Evolutionary conservation across 2,329 filamentous ascomycete species (phyloP), one percentile per base, ranked within the genome.

Genomic region (Microcyclospora tardicrescens): DNA sequence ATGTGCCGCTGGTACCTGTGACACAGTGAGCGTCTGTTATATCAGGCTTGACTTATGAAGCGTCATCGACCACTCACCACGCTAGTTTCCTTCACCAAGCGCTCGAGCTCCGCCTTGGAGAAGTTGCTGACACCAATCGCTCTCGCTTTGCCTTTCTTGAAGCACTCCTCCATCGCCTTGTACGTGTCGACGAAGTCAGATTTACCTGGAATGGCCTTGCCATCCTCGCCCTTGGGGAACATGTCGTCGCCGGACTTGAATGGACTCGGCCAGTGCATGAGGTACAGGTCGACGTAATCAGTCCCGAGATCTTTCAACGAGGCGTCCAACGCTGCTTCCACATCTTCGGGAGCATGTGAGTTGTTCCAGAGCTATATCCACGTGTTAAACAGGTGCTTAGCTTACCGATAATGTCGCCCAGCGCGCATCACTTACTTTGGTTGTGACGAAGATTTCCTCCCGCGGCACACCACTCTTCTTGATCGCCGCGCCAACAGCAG

Each of bases 211-310:
- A 58, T 47, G 3, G 57, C 53, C 14, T 54, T 52, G 36, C 66
- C 67, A 19, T 63, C 65, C 37, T 66, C 50, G 16, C 61, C 51
- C 43, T 67, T 67, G 2, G 71, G 70, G 36, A 71, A 63, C 31
- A 62, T 44, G 5, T 65, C 59, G 15, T 62, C 58, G n/a, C 68
- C 64, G 16, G 64, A 60, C 34, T 66, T 64, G 54, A 19, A 34
- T 6, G 13, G n/a, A n/a, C 16, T 15, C 0, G 73, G 73, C 68
- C 71, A 84, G 60, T 82, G 78, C 54, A 85, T 81, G 41, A 83
- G 66, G 57, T 73, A 81, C 10, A 84, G 64, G 54, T 84, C 79
- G 41, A 84, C 64, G 54, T 83, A 82, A 42, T 78, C 77, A 30
- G 78, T 62, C 10, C 68, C 71, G 50, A 81, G 68, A 51, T 76